phyloP scores from a whole-genome alignment of 1,284 basidiomycete species.

The Sanguinoderma infundibulare region DNA sequence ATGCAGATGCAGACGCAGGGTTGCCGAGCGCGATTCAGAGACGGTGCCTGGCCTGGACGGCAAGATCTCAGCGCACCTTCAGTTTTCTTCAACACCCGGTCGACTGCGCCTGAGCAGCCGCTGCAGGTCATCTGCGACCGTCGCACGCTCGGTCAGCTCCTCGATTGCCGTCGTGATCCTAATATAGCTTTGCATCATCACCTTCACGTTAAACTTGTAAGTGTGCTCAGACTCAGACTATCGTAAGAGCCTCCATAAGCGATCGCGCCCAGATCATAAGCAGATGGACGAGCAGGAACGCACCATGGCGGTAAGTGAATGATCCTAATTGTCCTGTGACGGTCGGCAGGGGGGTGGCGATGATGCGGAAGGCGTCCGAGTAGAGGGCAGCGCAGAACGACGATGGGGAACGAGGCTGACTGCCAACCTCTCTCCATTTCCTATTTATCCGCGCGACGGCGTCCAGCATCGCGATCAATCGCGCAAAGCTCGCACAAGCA shows the following conservation, averaged over 20 bases:
- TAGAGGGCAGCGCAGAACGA: slow-evolving; percentile 1
- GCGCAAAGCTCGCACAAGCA: slow-evolving; percentile 24
- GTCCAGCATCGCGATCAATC: slow-evolving; percentile 22
- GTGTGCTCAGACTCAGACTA: slow-evolving; percentile 38
- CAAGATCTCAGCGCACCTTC: slow-evolving; percentile 51
- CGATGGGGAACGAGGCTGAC: not conserved
- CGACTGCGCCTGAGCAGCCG: slow-evolving; percentile 83
- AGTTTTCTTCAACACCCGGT: slow-evolving; percentile 71
- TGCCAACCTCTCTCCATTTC: not conserved
- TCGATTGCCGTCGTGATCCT: slow-evolving; percentile 2
- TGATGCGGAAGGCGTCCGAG: not conserved
- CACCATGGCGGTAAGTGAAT: slow-evolving; percentile 18
- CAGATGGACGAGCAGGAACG: slow-evolving; percentile 4
- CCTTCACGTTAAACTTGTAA: slow-evolving; percentile 48
- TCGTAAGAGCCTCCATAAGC: not conserved
- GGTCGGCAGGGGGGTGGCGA: not conserved
- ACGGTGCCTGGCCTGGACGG: not conserved
- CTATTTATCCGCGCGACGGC: slow-evolving; percentile 22
- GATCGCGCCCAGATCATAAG: not conserved
- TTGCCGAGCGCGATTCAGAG: not conserved
- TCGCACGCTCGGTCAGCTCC: slow-evolving; percentile 15
- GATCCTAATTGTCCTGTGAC: not conserved
- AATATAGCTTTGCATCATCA: slow-evolving; percentile 17
- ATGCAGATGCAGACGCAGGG: too few relatives aligned
- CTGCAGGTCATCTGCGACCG: slow-evolving; percentile 74